A percentile compares a stretch with the other conserved stretches of the same genome.
phyloP scores from a whole-genome alignment of 2,329 filamentous ascomycete species.

The Fusarium aywerte region DNA sequence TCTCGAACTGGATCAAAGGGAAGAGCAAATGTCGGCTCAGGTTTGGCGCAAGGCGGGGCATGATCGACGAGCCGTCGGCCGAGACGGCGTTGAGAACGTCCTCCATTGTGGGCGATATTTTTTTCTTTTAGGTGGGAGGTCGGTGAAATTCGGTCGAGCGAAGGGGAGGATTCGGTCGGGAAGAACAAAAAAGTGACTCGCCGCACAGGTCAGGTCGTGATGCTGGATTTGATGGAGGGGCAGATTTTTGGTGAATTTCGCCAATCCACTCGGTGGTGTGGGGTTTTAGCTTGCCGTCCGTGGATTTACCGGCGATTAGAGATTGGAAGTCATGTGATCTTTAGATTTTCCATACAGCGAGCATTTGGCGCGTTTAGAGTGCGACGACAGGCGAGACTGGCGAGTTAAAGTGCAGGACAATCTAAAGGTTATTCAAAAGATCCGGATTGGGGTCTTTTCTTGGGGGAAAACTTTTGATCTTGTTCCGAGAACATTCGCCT shows the following conservation, averaged over 20 bases:
- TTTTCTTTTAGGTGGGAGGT: constrained; percentile 11
- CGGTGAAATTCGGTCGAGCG: constrained; percentile 26
- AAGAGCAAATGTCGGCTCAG: constrained; percentile 97
- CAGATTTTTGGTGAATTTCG: constrained; percentile 57
- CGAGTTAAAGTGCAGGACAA: constrained; percentile 15
- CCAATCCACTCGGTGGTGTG: constrained; percentile 53
- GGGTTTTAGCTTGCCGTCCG: constrained; percentile 48
- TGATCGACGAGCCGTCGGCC: constrained; percentile 79
- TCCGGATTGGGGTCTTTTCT: constrained; percentile 22
- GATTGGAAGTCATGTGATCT: constrained; percentile 53
- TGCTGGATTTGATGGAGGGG: constrained; percentile 52
- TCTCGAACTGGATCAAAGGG: constrained; percentile 92
- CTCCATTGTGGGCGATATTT: constrained; percentile 51
- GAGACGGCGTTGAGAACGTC: constrained; percentile 62
- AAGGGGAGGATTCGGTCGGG: constrained; percentile 17
- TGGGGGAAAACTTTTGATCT: not conserved
- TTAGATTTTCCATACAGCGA: constrained; percentile 47
- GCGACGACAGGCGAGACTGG: constrained; percentile 15
- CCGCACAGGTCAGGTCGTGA: constrained; percentile 41
- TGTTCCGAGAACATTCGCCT: not conserved
- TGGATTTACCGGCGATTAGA: constrained; percentile 48
- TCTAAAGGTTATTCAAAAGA: constrained; percentile 1
- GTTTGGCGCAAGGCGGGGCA: constrained; percentile 88
- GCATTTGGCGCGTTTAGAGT: constrained; percentile 30
- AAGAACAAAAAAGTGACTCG: constrained; percentile 44